Percentiles rank a stretch among this genome's conserved stretches.
These are phyloP conservation scores for Oxyria digyna DNA, from an alignment of 148 eudicot species.

Conservation along the genomic window DNA sequence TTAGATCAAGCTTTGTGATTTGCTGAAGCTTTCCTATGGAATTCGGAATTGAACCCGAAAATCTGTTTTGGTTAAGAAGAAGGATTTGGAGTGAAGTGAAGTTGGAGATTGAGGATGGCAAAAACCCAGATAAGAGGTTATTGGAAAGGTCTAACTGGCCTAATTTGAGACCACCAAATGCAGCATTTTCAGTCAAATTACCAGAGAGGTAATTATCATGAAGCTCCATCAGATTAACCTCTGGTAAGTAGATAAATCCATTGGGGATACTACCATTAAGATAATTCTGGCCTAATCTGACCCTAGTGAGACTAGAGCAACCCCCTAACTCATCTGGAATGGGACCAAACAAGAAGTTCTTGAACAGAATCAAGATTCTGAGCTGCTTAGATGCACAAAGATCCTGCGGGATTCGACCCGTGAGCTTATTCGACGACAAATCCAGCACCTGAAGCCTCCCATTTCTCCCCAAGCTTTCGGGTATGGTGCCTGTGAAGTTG, in stretches of 20 bases:
- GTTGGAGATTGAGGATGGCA: conserved; percentile 63
- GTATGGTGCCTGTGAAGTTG: conserved; percentile 82
- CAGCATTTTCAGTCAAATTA: conserved; percentile 32
- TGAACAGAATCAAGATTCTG: conserved; percentile 47
- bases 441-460: conserved; percentile 50
- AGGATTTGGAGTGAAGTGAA: conserved; percentile 63
- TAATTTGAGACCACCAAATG: conserved; percentile 26
- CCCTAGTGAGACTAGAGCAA: conserved; percentile 58
- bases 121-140: conserved; percentile 52
- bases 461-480: conserved; percentile 53
- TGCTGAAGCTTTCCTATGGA: conserved; percentile 56
- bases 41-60: conserved; percentile 63
- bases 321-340: conserved; percentile 59
- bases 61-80: conserved; percentile 44
- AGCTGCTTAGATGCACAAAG: conserved; percentile 66
- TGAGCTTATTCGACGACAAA: conserved; percentile 89
- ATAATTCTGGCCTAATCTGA: conserved; percentile 74
- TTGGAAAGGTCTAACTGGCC: conserved; percentile 61
- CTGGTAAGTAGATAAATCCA: conserved; percentile 73
- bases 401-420: conserved; percentile 73
- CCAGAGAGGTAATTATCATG: conserved; percentile 69
- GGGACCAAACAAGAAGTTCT: conserved; percentile 74
- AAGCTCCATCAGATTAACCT: conserved; percentile 65
- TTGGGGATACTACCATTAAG: conserved; percentile 84
- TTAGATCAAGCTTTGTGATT: conserved; percentile 46